A percentile compares a stretch with the other conserved stretches of the same genome.
Evolutionary conservation across 75 land plant species (phyloP).

Genomic region (Pinus tabuliformis): DNA sequence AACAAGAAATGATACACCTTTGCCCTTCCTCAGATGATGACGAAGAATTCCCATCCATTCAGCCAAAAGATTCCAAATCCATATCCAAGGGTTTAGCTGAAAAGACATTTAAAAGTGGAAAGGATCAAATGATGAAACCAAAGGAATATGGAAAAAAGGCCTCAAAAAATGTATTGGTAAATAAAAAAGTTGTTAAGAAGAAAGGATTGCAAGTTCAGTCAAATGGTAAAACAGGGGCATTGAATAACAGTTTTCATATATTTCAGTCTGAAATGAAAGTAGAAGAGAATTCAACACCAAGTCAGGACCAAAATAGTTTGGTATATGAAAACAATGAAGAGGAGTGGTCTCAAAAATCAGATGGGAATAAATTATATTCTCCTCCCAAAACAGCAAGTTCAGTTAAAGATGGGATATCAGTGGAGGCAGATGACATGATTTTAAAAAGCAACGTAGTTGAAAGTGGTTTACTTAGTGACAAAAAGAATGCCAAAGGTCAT

Average conservation of each 20-base stretch:
- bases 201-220: constrained; percentile 21
- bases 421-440: not conserved
- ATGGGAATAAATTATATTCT: constrained; percentile 14
- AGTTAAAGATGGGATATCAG: not conserved
- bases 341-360: constrained; percentile 10
- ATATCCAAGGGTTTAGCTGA: constrained; percentile 42
- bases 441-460: constrained; percentile 4
- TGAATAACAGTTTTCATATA: constrained; percentile 13
- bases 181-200: constrained; percentile 41
- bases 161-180: not conserved
- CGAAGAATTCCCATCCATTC: constrained; percentile 21
- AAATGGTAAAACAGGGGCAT: constrained; percentile 15
- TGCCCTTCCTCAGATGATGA: constrained; percentile 94
- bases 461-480: constrained; percentile 3
- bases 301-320: constrained; percentile 11
- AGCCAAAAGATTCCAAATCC: constrained; percentile 37
- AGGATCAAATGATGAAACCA: constrained; percentile 33
- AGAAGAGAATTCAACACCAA: constrained; percentile 6
- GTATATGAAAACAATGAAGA: constrained; percentile 16
- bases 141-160: constrained; percentile 44
- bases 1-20: constrained; percentile 57
- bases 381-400: constrained; percentile 20
- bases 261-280: constrained; percentile 12
- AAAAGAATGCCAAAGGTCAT: constrained; percentile 3
- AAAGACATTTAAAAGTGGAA: constrained; percentile 24